A percentile compares a stretch with the other conserved stretches of the same genome.
Conservation (phyloP, 495 filamentous ascomycete species). For the Xylaria grammica region DNA sequence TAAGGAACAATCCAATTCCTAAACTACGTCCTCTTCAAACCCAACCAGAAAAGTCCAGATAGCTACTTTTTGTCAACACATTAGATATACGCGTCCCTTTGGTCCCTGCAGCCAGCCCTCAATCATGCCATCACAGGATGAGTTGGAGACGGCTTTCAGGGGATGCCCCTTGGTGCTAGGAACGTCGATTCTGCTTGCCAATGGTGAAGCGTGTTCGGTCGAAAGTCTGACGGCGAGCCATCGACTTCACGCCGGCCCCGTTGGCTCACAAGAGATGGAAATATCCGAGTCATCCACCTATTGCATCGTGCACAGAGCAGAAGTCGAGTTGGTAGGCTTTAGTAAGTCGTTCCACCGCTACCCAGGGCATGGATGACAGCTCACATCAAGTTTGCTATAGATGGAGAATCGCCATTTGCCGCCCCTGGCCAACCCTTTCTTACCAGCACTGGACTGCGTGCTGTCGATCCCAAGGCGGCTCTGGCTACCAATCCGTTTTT, state of each 20-base stretch:
- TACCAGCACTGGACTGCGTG: conserved; percentile 1
- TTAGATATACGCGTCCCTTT: too few relatives aligned
- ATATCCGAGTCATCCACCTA: neutral
- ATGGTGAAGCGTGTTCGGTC: neutral
- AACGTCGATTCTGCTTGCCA: neutral
- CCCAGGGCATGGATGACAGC: neutral
- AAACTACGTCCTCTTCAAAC: too few relatives aligned
- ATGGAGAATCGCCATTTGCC: conserved; percentile 3
- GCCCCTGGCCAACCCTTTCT: neutral
- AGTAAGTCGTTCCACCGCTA: conserved; percentile 2
- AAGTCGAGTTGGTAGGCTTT: neutral
- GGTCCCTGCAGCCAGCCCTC: too few relatives aligned
- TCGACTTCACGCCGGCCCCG: neutral
- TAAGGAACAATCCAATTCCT: too few relatives aligned
- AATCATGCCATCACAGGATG: too few relatives aligned
- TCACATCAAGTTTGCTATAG: conserved; percentile 4
- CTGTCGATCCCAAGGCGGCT: conserved; percentile 7
- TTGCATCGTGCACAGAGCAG: neutral
- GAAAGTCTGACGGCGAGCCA: neutral
- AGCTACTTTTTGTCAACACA: too few relatives aligned
- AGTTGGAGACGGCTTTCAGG: too few relatives aligned
- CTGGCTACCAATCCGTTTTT: neutral
- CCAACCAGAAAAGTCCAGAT: too few relatives aligned
- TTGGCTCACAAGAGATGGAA: neutral
- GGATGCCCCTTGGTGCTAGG: neutral